Conservation (phyloP, 169 alveolate genomes). For the Plasmodium coatneyi region DNA sequence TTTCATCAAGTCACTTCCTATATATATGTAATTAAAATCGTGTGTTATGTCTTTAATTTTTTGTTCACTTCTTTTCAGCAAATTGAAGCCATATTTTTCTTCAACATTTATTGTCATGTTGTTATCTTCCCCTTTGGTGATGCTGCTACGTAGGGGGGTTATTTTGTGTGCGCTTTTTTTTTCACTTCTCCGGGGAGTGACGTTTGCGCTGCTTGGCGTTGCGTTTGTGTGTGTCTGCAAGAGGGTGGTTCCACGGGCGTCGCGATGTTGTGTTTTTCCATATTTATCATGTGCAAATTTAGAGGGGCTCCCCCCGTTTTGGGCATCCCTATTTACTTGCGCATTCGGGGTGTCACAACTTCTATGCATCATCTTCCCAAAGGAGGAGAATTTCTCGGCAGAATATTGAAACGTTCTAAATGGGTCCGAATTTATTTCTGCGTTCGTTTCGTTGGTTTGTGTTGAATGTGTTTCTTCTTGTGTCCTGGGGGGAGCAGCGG, state of each 20-base stretch:
- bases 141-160: neutral
- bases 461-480: neutral
- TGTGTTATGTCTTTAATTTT: slow-evolving; percentile 60
- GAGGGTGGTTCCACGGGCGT: neutral
- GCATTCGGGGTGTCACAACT: neutral
- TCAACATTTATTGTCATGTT: slow-evolving; percentile 7
- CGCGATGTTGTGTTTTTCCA: neutral
- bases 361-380: neutral
- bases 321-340: neutral
- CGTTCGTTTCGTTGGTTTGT: neutral
- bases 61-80: slow-evolving; percentile 60
- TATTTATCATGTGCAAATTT: neutral
- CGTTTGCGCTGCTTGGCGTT: neutral
- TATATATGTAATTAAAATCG: slow-evolving; percentile 67
- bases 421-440: neutral
- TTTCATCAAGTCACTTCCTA: slow-evolving; percentile 35
- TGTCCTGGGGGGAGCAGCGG: neutral
- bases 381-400: neutral
- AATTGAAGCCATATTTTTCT: slow-evolving; percentile 71
- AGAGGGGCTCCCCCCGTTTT: neutral
- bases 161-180: neutral
- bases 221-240: neutral
- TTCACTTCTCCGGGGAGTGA: neutral
- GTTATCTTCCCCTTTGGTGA: neutral
- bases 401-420: neutral